Conservation (phyloP, 768 basidiomycete species). For the Candolleomyces eurysporus region DNA sequence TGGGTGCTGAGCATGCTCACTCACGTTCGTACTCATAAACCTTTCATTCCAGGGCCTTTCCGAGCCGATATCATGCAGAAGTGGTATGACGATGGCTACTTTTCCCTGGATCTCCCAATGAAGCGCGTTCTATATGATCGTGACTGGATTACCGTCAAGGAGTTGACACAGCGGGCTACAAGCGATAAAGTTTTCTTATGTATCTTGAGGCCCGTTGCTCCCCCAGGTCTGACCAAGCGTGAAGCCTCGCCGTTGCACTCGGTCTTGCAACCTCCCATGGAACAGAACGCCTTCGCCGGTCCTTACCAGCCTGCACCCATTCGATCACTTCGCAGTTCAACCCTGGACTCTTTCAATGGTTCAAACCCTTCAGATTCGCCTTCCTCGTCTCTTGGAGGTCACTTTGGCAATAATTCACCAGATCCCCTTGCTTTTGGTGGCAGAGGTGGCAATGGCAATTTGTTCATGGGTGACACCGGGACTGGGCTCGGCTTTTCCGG, state of each 20-base stretch:
- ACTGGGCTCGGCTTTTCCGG: conserved; percentile 18
- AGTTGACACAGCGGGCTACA: conserved; percentile 48
- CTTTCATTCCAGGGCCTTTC: conserved; percentile 69
- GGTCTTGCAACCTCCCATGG: conserved; percentile 16
- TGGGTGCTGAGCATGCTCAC: conserved; percentile 23
- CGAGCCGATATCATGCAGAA: conserved; percentile 88
- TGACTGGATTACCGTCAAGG: conserved; percentile 66
- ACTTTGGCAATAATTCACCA: conserved; percentile 65
- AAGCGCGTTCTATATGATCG: conserved; percentile 71
- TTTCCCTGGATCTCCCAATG: conserved; percentile 78
- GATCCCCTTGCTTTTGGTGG: conserved; percentile 60
- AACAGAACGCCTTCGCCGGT: conserved; percentile 44
- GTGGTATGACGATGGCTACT: conserved; percentile 92
- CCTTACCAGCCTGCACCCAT: conserved; percentile 70
- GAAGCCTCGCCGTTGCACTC: conserved; percentile 48
- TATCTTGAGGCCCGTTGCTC: conserved; percentile 39
- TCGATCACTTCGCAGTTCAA: conserved; percentile 55
- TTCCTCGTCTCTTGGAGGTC: conserved; percentile 62
- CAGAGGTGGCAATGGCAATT: conserved; percentile 37
- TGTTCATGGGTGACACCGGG: conserved; percentile 31
- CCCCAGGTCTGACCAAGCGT: conserved; percentile 53
- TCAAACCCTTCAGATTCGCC: conserved; percentile 69
- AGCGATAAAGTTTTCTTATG: conserved; percentile 64
- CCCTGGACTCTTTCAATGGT: conserved; percentile 61
- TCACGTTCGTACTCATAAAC: conserved; percentile 1